phyloP scores from a whole-genome alignment of 1,284 basidiomycete genomes.

The Irpex sp. region DNA sequence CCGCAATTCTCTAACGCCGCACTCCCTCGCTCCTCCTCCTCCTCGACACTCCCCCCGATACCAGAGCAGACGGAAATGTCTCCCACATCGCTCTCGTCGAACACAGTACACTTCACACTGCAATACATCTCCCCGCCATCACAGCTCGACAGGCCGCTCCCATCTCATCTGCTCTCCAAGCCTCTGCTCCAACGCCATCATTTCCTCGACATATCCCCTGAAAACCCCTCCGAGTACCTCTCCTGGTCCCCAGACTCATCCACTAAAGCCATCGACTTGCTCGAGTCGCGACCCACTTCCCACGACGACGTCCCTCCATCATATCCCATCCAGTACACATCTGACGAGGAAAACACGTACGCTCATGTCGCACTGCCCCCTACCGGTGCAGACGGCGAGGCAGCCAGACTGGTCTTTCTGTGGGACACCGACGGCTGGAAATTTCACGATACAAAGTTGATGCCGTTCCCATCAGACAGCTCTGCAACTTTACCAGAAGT shows the following conservation, averaged over 20 bases:
- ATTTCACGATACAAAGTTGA: conserved; percentile 63
- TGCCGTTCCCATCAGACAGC: conserved; percentile 69
- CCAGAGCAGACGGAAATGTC: conserved; percentile 22
- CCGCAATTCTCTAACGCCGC: conserved; percentile 1
- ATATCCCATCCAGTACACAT: conserved; percentile 50
- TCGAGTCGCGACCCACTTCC: conserved; percentile 40
- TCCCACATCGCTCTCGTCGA: conserved; percentile 34
- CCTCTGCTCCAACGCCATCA: conserved; percentile 62
- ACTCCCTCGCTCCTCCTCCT: conserved; percentile 8
- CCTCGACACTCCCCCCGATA: conserved; percentile 2
- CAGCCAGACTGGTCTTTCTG: conserved; percentile 61
- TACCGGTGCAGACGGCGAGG: conserved; percentile 22
- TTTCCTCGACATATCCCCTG: conserved; percentile 52
- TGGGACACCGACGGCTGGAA: conserved; percentile 63
- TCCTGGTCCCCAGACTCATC: conserved; percentile 57
- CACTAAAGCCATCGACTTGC: conserved; percentile 34
- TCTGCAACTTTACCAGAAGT: conserved; percentile 37
- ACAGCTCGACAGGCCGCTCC: conserved; percentile 44
- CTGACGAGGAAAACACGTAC: conserved; percentile 53
- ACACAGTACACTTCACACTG: conserved; percentile 44
- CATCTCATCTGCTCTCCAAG: conserved; percentile 56
- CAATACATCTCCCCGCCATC: conserved; percentile 56
- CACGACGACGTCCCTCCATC: conserved; percentile 33
- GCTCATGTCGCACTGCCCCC: conserved; percentile 58
- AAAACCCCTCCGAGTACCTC: conserved; percentile 53